These are phyloP conservation scores for Fusarium camptoceras DNA, from an alignment of 2,329 filamentous ascomycete genomes.

Conservation along the genomic window DNA sequence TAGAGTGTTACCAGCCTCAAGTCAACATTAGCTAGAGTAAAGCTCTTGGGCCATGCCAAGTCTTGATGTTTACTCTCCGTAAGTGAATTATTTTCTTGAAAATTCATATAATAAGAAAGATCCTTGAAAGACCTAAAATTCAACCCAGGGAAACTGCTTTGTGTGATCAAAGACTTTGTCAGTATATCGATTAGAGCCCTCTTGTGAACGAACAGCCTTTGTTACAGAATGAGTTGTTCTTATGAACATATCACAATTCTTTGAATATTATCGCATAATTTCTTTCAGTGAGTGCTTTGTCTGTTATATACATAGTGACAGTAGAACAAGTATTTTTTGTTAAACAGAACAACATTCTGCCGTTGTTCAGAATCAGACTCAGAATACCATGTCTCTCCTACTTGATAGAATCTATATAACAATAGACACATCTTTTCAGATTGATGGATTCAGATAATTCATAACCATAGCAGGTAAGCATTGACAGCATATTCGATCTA, in stretches of 20 bases:
- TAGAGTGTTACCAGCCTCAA: background rate
- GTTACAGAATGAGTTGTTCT: background rate
- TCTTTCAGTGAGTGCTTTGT: background rate
- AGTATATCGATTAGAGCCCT: background rate
- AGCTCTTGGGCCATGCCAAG: background rate
- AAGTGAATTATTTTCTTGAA: background rate
- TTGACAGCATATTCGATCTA: background rate
- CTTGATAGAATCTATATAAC: conserved; percentile 8
- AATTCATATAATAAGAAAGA: background rate
- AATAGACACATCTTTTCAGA: background rate
- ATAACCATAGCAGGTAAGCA: background rate
- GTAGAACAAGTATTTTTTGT: conserved; percentile 6
- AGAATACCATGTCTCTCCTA: background rate
- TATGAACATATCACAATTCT: background rate
- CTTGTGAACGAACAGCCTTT: background rate
- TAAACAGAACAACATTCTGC: background rate
- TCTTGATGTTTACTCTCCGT: background rate
- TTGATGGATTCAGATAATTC: background rate
- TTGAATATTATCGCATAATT: background rate
- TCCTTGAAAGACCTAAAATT: background rate
- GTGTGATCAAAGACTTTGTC: background rate
- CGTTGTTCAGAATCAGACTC: conserved; percentile 4
- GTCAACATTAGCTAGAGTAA: background rate
- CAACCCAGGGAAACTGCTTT: background rate
- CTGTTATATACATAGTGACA: background rate